These are phyloP conservation scores for Plantago lanceolata DNA, from an alignment of 305 asterid genomes.

Conservation along the genomic window DNA sequence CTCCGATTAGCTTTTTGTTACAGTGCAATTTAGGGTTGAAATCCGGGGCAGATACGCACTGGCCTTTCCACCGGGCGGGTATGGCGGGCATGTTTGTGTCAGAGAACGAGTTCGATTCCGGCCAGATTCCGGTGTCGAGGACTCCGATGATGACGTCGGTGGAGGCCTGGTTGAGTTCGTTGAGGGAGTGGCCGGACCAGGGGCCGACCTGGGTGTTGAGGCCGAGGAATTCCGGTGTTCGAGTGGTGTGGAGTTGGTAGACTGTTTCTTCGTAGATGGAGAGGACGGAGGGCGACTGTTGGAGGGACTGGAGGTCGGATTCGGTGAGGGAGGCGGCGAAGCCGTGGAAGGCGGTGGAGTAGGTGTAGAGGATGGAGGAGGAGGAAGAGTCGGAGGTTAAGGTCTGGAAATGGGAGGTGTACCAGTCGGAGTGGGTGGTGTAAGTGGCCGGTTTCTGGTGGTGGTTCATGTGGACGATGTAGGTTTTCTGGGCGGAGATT, in stretches of 20 bases:
- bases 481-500: constrained; percentile 31
- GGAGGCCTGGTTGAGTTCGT: constrained; percentile 44
- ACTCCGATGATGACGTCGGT: constrained; percentile 61
- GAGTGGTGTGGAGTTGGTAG: constrained; percentile 54
- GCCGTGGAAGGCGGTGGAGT: constrained; percentile 44
- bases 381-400: constrained; percentile 34
- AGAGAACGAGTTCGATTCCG: constrained; percentile 47
- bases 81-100: constrained; percentile 35
- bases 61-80: constrained; percentile 70
- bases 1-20: constrained; percentile 71
- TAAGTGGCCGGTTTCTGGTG: constrained; percentile 43
- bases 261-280: constrained; percentile 46
- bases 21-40: constrained; percentile 52
- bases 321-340: constrained; percentile 45
- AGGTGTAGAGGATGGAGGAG: constrained; percentile 44
- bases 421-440: constrained; percentile 62
- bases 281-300: constrained; percentile 40
- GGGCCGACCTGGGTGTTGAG: constrained; percentile 29
- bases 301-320: constrained; percentile 43
- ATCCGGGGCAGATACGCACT: constrained; percentile 57
- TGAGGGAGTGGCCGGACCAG: constrained; percentile 36
- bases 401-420: constrained; percentile 46
- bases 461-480: constrained; percentile 69
- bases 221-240: constrained; percentile 55
- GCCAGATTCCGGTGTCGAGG: constrained; percentile 68